Conservation (phyloP, 495 filamentous ascomycete species). For the Pyrenula aspistea region DNA sequence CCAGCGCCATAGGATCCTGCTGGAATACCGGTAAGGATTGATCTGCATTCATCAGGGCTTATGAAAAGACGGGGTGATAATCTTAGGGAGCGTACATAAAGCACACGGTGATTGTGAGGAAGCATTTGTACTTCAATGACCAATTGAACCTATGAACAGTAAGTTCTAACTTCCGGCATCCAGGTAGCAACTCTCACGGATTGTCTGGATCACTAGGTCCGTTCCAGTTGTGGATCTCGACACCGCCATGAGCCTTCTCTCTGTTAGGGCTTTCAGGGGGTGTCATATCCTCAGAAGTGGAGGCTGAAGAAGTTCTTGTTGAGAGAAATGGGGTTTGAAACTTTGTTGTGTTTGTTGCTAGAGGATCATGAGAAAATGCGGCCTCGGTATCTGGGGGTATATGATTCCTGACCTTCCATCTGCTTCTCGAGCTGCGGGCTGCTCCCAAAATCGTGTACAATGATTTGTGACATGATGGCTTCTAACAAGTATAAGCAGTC, state of each 20-base stretch:
- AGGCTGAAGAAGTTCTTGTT: not conserved
- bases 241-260: slow-evolving; percentile 9
- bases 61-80: not conserved
- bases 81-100: slow-evolving; percentile 17
- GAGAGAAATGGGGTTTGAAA: not conserved
- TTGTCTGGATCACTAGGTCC: slow-evolving; percentile 21
- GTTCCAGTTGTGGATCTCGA: slow-evolving; percentile 23
- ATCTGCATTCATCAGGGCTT: slow-evolving; percentile 9
- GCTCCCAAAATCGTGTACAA: not conserved
- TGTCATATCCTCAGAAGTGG: not conserved
- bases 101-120: slow-evolving; percentile 27
- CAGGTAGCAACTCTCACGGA: slow-evolving; percentile 16
- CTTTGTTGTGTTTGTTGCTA: too few relatives aligned
- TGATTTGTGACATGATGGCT: not conserved
- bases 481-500: not conserved
- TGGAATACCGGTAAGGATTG: slow-evolving; percentile 28
- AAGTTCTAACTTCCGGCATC: too few relatives aligned
- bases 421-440: too few relatives aligned
- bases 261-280: not conserved
- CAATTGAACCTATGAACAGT: not conserved
- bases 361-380: too few relatives aligned
- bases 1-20: slow-evolving; percentile 29
- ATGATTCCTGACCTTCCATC: not conserved
- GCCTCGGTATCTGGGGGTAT: not conserved
- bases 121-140: slow-evolving; percentile 19